Percentiles rank a stretch among this genome's conserved stretches.
Conservation (phyloP, 306 rosid genomes). For the Ormosia emarginata region DNA sequence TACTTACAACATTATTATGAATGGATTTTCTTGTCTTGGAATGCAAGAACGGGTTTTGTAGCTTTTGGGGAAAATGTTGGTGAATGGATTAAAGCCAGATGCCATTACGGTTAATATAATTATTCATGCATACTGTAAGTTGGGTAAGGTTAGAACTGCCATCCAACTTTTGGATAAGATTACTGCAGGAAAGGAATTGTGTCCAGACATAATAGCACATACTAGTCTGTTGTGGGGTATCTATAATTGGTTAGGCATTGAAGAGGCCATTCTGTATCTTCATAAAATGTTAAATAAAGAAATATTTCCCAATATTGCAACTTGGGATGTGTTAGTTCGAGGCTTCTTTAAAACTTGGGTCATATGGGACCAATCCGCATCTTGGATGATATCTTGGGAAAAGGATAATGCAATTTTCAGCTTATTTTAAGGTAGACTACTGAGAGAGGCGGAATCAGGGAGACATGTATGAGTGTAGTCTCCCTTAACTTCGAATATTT, state of each 20-base stretch:
- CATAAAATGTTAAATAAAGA: conserved; percentile 62
- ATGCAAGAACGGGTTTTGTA: conserved; percentile 55
- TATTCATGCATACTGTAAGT: conserved; percentile 53
- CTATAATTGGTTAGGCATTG: conserved; percentile 52
- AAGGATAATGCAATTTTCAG: conserved; percentile 22
- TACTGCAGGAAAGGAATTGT: conserved; percentile 46
- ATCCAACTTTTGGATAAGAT: conserved; percentile 48
- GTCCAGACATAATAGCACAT: conserved; percentile 65
- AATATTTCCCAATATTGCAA: conserved; percentile 57
- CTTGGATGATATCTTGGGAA: conserved; percentile 58
- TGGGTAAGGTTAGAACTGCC: conserved; percentile 62
- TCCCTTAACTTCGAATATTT: too few species aligned
- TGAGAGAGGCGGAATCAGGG: too few species aligned
- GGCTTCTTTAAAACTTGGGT: conserved; percentile 68
- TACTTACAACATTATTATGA: conserved; percentile 72
- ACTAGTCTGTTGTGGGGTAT: conserved; percentile 73
- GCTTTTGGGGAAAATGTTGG: conserved; percentile 65
- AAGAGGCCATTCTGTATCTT: conserved; percentile 66
- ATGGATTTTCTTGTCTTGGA: conserved; percentile 60
- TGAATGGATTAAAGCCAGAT: conserved; percentile 61
- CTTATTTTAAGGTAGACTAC: not conserved
- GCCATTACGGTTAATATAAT: conserved; percentile 50
- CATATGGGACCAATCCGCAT: conserved; percentile 77
- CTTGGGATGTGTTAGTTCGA: conserved; percentile 72
- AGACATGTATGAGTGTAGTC: too few species aligned